Conservation (phyloP, 495 filamentous ascomycete species). For the Daldinia bambusicola region DNA sequence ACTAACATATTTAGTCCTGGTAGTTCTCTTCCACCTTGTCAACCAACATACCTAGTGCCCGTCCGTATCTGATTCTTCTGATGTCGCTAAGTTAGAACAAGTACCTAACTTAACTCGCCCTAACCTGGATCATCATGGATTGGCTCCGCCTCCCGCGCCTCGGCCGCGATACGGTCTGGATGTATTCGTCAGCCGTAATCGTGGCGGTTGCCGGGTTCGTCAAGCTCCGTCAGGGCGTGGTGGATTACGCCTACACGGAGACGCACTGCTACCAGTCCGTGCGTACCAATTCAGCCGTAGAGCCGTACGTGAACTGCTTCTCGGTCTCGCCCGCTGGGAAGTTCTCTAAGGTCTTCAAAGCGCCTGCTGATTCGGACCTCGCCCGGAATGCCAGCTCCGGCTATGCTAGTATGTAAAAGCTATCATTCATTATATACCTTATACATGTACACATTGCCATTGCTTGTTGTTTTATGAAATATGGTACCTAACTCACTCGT, state of each 20-base stretch:
- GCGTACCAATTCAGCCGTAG: slow-evolving; percentile 46
- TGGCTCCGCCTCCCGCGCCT: slow-evolving; percentile 27
- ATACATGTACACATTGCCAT: neutral
- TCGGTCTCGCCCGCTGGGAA: slow-evolving; percentile 48
- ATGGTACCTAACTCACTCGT: neutral
- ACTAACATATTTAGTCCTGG: neutral
- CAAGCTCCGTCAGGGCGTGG: slow-evolving; percentile 29
- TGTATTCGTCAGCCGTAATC: slow-evolving; percentile 29
- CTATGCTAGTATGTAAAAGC: slow-evolving; percentile 47
- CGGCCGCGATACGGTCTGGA: slow-evolving; percentile 32
- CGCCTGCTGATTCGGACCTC: slow-evolving; percentile 21
- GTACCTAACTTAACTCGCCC: neutral
- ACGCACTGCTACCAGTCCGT: slow-evolving; percentile 58
- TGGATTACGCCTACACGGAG: slow-evolving; percentile 33
- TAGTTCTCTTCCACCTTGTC: neutral
- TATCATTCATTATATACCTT: no score
- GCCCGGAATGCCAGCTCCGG: slow-evolving; percentile 43
- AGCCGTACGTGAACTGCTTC: slow-evolving; percentile 55
- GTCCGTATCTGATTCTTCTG: neutral
- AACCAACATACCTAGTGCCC: neutral
- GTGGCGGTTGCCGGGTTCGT: slow-evolving; percentile 30
- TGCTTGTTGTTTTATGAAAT: neutral
- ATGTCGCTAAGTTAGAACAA: neutral
- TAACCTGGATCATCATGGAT: slow-evolving; percentile 18
- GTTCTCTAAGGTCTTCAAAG: slow-evolving; percentile 48